phyloP scores from a whole-genome alignment of 306 rosid genomes.

The Trifolium fragiferum region DNA sequence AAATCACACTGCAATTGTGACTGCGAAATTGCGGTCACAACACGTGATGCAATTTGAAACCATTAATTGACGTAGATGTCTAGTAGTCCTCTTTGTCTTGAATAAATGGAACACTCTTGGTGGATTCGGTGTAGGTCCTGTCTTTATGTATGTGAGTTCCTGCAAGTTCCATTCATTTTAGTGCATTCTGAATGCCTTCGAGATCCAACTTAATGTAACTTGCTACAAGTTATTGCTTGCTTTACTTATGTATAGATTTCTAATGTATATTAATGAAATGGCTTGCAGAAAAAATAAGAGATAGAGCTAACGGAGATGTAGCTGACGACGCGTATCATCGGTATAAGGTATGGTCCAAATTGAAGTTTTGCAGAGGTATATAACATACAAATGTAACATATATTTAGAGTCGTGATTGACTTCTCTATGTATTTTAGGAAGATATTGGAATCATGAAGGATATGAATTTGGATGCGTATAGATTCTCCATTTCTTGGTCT shows the following conservation, averaged over 20 bases:
- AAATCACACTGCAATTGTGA: not conserved
- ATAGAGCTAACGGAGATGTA: not conserved
- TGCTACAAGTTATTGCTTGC: too few species aligned
- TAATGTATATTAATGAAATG: not conserved
- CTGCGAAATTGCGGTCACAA: not conserved
- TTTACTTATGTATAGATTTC: not conserved
- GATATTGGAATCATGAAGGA: conserved; percentile 65
- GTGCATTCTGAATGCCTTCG: not conserved
- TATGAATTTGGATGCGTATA: conserved; percentile 62
- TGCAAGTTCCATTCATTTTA: not conserved
- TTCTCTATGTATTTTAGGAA: conserved; percentile 45
- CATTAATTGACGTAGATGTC: not conserved
- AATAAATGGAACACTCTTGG: not conserved
- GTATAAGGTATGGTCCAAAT: not conserved
- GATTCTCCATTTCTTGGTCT: conserved; percentile 80
- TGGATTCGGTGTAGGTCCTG: not conserved
- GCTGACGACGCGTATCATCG: not conserved
- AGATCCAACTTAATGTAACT: not conserved
- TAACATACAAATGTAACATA: not conserved
- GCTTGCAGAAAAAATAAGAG: conserved; percentile 6
- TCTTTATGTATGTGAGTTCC: not conserved
- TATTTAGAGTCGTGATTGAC: not conserved
- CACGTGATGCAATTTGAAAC: not conserved
- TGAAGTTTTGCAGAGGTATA: not conserved
- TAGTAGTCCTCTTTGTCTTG: not conserved